Conservation (phyloP, 345 rosid genomes). For the Isatis tinctoria region DNA sequence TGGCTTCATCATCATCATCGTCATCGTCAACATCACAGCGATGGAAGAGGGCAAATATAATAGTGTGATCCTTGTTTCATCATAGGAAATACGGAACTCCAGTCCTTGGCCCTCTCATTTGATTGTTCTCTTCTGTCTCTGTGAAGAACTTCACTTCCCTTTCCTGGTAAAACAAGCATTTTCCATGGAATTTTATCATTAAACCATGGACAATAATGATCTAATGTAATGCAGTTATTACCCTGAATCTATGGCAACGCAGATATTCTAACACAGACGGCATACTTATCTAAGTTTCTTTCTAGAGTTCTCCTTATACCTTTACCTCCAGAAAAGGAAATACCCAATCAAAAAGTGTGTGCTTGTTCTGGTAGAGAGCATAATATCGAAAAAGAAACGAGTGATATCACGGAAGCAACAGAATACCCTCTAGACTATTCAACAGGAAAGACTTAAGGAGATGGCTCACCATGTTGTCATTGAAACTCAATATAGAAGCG, state of each 20-base stretch:
- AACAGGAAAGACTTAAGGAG: background rate
- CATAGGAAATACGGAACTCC: conserved; percentile 96
- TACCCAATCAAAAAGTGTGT: background rate
- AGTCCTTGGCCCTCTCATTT: conserved; percentile 98
- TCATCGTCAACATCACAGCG: conserved; percentile 18
- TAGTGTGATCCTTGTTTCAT: conserved; percentile 10
- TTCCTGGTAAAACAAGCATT: conserved; percentile 47
- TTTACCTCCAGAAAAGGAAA: background rate
- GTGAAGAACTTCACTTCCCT: conserved; percentile 97
- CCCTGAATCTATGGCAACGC: background rate
- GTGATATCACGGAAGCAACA: background rate
- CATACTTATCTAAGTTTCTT: background rate
- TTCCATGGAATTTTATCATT: background rate
- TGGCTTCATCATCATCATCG: conserved; percentile 27
- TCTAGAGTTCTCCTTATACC: background rate
- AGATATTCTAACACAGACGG: background rate
- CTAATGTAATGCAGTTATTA: background rate
- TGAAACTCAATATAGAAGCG: conserved; percentile 96
- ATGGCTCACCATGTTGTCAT: conserved; percentile 85
- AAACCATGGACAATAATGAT: background rate
- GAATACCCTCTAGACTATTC: conserved; percentile 3
- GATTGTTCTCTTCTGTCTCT: conserved; percentile 98
- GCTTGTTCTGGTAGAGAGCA: background rate
- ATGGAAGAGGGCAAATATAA: background rate
- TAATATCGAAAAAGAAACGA: background rate